Base-by-base conservation (phyloP, 163 green algal genomes). In the Volvox carteri region DNA sequence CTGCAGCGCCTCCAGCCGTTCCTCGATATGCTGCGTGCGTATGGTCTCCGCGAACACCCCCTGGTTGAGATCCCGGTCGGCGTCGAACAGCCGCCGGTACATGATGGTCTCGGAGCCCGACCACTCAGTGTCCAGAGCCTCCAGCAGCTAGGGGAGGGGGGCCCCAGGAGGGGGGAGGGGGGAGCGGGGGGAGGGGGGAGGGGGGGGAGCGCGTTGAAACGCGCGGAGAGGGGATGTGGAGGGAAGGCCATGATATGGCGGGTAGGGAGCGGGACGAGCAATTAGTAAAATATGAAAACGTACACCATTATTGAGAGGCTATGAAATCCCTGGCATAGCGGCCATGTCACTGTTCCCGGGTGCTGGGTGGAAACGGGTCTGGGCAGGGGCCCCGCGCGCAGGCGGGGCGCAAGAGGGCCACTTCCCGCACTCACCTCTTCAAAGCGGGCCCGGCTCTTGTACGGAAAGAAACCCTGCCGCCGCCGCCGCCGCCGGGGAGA, bases 1-100 rank as follows among this genome's bases (percentile, higher is more conserved):
- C 81, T 93, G 86, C 81, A 93, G 65, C 30, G 54, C 73, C 78
- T 93, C 85, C 33, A 93, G 84, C 7, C 84, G 48, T 70, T 93
- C 90, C 46, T 62, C n/a, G 62, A 93, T 65, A 16, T 77, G 76
- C 86, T 93, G 90, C 4, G 58, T 78, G 28, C 86, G 72, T 35
- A 92, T 86, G 42, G 70, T 92, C 75, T 93, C 90, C 46, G 90
- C 90, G 11, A 88, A 90, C 52, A 93, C 86, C 3, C 72, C 73
- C 85, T 93, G 90, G 81, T 93, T 93, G n/a, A 92, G 46, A 39
- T 92, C 74, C 25, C 73, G 60, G 60, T 92, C 89, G 23, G 90
- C 86, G 21, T 74, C 67, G 46, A 93, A 93, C 50, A 93, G 80
- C 4, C 60, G 62, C 2, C 74, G 58, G 87, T 93, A 93, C 70